A percentile compares a stretch with the other conserved stretches of the same genome.
Evolutionary conservation across 306 rosid genomes (phyloP).

Genomic region (Prunus mongolica): DNA sequence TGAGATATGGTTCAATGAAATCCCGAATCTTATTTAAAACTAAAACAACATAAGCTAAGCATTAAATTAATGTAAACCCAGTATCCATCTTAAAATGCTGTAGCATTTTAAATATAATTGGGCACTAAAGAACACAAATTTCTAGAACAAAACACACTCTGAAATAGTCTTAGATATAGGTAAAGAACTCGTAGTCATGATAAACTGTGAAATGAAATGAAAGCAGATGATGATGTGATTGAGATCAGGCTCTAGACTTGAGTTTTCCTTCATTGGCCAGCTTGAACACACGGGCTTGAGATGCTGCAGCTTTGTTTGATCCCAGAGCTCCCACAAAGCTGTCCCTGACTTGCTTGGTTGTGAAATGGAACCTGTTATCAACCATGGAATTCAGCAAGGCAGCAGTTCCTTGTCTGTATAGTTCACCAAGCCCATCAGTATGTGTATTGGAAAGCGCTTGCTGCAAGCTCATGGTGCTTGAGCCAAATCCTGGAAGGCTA

Average conservation of each 20-base stretch:
- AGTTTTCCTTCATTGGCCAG: constrained; percentile 76
- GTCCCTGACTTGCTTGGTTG: constrained; percentile 66
- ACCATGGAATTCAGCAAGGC: constrained; percentile 76
- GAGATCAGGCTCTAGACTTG: constrained; percentile 42
- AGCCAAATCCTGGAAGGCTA: constrained; percentile 54
- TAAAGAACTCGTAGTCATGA: background rate
- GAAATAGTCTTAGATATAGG: background rate
- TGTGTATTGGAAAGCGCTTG: constrained; percentile 86
- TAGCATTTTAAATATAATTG: constrained; percentile 5
- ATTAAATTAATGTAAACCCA: background rate
- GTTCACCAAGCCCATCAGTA: constrained; percentile 69
- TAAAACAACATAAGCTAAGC: background rate
- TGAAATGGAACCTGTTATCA: constrained; percentile 65
- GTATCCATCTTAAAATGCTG: constrained; percentile 6
- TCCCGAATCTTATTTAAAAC: background rate
- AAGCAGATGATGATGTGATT: constrained; percentile 12
- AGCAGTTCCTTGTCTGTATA: constrained; percentile 81
- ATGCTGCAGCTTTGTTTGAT: constrained; percentile 69
- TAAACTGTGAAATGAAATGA: background rate
- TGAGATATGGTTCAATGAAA: background rate
- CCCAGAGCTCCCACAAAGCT: constrained; percentile 49
- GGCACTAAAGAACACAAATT: background rate
- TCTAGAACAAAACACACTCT: constrained; percentile 2
- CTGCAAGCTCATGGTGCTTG: constrained; percentile 44
- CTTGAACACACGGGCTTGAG: constrained; percentile 74